Percentiles rank a stretch among this genome's conserved stretches.
These are phyloP conservation scores for Debaryomyces castellii DNA, from an alignment of 805 yeast genomes.

Conservation along the genomic window DNA sequence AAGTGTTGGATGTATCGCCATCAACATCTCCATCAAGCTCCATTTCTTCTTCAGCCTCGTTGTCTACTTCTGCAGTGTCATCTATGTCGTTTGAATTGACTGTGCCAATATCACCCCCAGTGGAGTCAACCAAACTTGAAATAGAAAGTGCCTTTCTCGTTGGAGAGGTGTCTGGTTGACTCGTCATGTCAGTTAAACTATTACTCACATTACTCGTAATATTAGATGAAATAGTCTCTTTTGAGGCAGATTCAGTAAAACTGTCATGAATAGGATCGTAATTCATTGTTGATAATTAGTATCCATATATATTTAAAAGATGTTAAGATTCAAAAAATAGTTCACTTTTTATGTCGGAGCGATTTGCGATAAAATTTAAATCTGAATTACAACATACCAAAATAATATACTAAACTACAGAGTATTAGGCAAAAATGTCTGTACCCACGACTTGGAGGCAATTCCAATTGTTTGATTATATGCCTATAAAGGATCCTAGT, in stretches of 20 bases:
- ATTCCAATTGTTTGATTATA: conserved; percentile 79
- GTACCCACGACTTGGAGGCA: conserved; percentile 58
- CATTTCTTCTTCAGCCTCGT: conserved; percentile 5
- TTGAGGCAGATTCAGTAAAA: conserved; percentile 11
- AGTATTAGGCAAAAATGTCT: conserved; percentile 4
- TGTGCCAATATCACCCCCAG: conserved; percentile 1
- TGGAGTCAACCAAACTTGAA: conserved; percentile 8
- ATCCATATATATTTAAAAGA: not conserved
- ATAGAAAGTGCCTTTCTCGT: conserved; percentile 11
- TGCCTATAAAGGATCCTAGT: conserved; percentile 83
- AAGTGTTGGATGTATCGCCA: conserved; percentile 6
- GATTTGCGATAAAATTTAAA: not conserved
- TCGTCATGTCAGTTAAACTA: not conserved
- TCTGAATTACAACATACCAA: no score
- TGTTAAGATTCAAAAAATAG: not conserved
- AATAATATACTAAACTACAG: no score
- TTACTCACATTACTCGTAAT: not conserved
- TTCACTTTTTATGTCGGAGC: not conserved
- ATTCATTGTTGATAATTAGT: conserved; percentile 24
- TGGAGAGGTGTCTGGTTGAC: conserved; percentile 2
- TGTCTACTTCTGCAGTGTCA: not conserved
- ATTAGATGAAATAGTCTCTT: not conserved
- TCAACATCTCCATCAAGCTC: conserved; percentile 10
- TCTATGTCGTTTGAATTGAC: conserved; percentile 5
- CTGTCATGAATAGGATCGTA: conserved; percentile 47